Conservation (phyloP, 768 basidiomycete genomes). For the Tulasnella sp. region DNA sequence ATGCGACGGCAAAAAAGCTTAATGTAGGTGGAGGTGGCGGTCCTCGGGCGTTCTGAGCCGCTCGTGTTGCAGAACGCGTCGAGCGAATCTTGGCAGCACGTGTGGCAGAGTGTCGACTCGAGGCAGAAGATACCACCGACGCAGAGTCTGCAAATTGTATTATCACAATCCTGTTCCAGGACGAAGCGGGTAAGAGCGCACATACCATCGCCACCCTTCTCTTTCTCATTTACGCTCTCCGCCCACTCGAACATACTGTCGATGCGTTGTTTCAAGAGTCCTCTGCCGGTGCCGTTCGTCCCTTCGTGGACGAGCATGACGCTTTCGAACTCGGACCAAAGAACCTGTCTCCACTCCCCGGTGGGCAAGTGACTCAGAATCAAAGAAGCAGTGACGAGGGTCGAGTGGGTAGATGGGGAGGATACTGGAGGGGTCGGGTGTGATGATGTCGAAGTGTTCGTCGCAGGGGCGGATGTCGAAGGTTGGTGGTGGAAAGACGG, state of each 20-base stretch:
- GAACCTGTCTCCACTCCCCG: background rate
- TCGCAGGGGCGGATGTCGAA: background rate
- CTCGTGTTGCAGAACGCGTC: no score
- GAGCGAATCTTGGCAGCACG: no score
- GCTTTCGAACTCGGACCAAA: conserved; percentile 2
- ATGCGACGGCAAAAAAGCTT: conserved; percentile 47
- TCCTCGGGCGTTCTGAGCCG: background rate
- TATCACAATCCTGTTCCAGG: no score
- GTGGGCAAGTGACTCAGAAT: background rate
- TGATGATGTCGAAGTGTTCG: background rate
- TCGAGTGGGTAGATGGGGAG: background rate
- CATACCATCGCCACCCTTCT: no score
- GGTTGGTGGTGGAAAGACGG: background rate
- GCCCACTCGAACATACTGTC: conserved; percentile 9
- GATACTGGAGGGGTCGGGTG: no score
- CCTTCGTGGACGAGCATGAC: conserved; percentile 10
- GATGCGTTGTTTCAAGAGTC: background rate
- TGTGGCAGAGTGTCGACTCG: no score
- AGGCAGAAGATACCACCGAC: no score
- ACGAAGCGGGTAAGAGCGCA: no score
- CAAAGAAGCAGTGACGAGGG: background rate
- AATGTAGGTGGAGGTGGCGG: conserved; percentile 26
- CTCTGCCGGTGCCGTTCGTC: background rate
- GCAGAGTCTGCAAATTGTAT: no score
- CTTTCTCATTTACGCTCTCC: background rate